Conservation (phyloP, 257 asterid genomes). For the Verbascum thapsus region DNA sequence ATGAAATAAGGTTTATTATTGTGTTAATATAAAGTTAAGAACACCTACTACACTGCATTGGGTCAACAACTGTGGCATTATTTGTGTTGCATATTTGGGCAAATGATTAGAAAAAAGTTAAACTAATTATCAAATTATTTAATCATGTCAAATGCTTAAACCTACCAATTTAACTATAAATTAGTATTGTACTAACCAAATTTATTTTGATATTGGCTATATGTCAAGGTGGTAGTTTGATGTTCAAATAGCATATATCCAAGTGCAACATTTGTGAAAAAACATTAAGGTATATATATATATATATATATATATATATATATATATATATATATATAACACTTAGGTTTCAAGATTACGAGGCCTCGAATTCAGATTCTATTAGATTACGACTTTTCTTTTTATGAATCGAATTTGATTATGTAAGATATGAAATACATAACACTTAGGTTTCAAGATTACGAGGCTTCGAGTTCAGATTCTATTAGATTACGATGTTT, state of each 20-base stretch:
- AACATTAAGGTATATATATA: too few relatives aligned
- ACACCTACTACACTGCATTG: slow-evolving; percentile 22
- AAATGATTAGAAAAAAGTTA: slow-evolving; percentile 2
- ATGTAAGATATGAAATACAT: too few relatives aligned
- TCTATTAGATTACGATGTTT: too few relatives aligned
- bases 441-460: too few relatives aligned
- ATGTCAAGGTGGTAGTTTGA: neutral
- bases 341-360: too few relatives aligned
- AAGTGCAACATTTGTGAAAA: neutral
- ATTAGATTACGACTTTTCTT: too few relatives aligned
- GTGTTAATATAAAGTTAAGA: neutral
- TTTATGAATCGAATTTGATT: too few relatives aligned
- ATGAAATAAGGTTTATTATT: slow-evolving; percentile 21
- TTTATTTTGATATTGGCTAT: neutral
- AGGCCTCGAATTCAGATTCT: too few relatives aligned
- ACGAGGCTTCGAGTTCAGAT: too few relatives aligned
- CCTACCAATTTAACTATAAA: neutral
- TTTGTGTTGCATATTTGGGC: slow-evolving; percentile 6
- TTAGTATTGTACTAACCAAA: slow-evolving; percentile 17
- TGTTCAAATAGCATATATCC: neutral
- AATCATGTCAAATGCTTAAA: slow-evolving; percentile 1
- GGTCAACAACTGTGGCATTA: neutral
- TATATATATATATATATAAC: too few relatives aligned
- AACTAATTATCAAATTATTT: neutral
- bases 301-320: too few relatives aligned